phyloP scores from a whole-genome alignment of 1,139 yeast species.

The Magnusiomyces ingens region DNA sequence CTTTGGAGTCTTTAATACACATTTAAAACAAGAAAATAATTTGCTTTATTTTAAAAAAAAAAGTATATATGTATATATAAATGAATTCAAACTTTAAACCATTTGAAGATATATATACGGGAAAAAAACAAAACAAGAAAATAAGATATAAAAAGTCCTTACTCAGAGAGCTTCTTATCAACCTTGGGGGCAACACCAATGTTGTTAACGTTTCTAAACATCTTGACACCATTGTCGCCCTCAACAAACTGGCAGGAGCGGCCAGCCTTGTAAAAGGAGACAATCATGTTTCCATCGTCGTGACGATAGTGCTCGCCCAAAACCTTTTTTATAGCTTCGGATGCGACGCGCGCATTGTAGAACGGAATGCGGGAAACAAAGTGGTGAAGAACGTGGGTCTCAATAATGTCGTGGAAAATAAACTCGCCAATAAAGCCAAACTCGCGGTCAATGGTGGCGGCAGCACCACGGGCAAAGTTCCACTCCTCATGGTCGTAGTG shows the following conservation, averaged over 20 bases:
- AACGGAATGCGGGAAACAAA: slow-evolving; percentile 80
- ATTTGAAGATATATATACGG: neutral
- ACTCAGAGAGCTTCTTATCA: slow-evolving; percentile 19
- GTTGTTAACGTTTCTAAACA: slow-evolving; percentile 68
- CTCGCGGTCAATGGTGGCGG: slow-evolving; percentile 79
- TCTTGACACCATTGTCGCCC: slow-evolving; percentile 67
- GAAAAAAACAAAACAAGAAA: slow-evolving; percentile 1
- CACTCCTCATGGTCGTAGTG: slow-evolving; percentile 70
- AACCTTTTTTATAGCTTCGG: slow-evolving; percentile 69
- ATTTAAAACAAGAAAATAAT: neutral
- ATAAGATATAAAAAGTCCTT: neutral
- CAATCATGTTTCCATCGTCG: slow-evolving; percentile 66
- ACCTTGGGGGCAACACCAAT: slow-evolving; percentile 37
- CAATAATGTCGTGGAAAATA: slow-evolving; percentile 82
- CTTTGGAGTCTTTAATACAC: no score
- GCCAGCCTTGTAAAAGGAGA: slow-evolving; percentile 60
- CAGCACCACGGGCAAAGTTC: slow-evolving; percentile 87
- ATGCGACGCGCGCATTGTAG: slow-evolving; percentile 77
- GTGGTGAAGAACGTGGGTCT: slow-evolving; percentile 85
- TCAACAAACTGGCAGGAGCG: slow-evolving; percentile 80
- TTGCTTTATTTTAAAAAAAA: neutral
- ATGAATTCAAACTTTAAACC: neutral
- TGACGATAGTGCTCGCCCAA: slow-evolving; percentile 74
- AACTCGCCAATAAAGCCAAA: slow-evolving; percentile 76
- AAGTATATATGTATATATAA: slow-evolving; percentile 2